Base-by-base conservation (phyloP, 805 yeast species). In the Candida nanaspora region DNA sequence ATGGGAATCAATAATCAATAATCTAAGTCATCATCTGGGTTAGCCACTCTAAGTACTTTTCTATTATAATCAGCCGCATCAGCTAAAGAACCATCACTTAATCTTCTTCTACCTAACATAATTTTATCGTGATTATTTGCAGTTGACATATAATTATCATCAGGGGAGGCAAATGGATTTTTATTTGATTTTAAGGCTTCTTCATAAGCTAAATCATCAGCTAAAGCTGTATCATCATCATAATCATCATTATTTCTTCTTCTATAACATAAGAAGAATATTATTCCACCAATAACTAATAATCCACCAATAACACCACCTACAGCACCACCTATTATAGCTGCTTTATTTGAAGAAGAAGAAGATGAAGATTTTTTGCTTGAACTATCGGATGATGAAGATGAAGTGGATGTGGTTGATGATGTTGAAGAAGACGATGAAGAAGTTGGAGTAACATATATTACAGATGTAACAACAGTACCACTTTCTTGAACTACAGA, bases 61-160 rank as follows among this genome's bases (percentile, higher is more conserved):
- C 88, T 70, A 38, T 85, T 72, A 62, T 82, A 85, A 58, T 86
- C 93, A 4, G 86, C 78, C 46, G 84, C 94, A 58, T 87, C 94
- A 10, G 94, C 89, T 40, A 89, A 67, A 2, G 91, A 80, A 4
- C 96, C 96, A 52, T 85, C 91, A 52, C 88, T 79, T 46, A 86
- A 70, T 48, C 96, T 69, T 54, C 95, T 78, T 55, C 89, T 77
- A 30, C 94, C 95, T 59, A 84, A 66, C 82, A 84, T 78, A 34
- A 77, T 73, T 78, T 89, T 34, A 48, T 63, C 50, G 27, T 45
- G 48, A 19, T 49, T 48, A 37, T 45, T 41, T 13, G 37, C 26
- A n/a, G 18, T 39, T 7, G 48, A 34, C 2, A 49, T 45, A 35
- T 71, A 60, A 20, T 59, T 70, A 49, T 77, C 82, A n/a, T 71